Conservation (phyloP, 176 grass and related monocot species). For the Cymbopogon citratus region DNA sequence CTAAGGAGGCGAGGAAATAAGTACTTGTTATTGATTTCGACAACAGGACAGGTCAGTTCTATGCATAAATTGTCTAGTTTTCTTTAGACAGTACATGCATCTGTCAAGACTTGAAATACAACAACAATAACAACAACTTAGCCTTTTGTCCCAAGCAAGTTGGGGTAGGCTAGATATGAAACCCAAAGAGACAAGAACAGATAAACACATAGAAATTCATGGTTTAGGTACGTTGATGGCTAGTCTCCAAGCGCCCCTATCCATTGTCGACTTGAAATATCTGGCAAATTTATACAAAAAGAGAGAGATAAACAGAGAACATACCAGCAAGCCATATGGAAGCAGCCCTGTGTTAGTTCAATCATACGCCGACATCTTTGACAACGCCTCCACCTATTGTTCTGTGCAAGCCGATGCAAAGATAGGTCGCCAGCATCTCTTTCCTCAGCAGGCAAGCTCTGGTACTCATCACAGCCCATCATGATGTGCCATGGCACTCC, state of each 20-base stretch:
- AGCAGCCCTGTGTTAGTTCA: conserved; percentile 65
- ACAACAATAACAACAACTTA: too few relatives aligned
- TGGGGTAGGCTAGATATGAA: too few relatives aligned
- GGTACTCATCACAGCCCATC: conserved; percentile 87
- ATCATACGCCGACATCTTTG: conserved; percentile 68
- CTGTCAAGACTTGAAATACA: too few relatives aligned
- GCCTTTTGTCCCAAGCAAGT: too few relatives aligned
- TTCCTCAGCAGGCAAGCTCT: conserved; percentile 51
- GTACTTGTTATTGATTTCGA: background rate
- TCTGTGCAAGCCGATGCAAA: conserved; percentile 53
- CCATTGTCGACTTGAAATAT: too few relatives aligned
- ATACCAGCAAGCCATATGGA: conserved; percentile 90
- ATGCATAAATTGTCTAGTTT: background rate
- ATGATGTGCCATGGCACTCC: conserved; percentile 80
- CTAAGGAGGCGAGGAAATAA: background rate
- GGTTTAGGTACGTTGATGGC: too few relatives aligned
- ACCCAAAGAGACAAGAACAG: too few relatives aligned
- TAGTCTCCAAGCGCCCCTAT: too few relatives aligned
- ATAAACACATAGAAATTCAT: too few relatives aligned
- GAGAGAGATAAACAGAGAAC: background rate
- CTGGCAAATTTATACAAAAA: too few relatives aligned
- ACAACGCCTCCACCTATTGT: conserved; percentile 69
- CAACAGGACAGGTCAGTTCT: background rate
- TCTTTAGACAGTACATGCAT: background rate
- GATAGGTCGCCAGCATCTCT: conserved; percentile 54